Conservation (phyloP, 208 protist genomes). For the Leishmania gerbilli region DNA sequence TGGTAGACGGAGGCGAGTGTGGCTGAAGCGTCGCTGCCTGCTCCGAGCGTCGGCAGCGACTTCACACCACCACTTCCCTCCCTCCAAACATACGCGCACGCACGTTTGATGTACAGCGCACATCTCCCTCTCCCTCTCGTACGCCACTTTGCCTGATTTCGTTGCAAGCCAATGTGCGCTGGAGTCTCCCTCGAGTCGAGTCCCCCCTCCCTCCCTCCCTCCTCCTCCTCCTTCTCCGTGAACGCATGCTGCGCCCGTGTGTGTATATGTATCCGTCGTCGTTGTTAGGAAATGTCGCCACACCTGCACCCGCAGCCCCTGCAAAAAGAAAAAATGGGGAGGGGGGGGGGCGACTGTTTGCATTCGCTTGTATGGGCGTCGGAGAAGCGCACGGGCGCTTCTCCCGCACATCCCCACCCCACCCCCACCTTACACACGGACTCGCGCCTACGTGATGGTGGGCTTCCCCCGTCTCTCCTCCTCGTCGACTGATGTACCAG, state of each 20-base stretch:
- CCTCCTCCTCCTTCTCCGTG: not conserved
- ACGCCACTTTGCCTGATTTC: not conserved
- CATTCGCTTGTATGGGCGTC: not conserved
- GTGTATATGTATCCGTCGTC: not conserved
- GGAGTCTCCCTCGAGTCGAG: not conserved
- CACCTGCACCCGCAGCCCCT: not conserved
- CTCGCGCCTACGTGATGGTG: not conserved
- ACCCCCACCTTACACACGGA: not conserved
- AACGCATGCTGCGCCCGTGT: not conserved
- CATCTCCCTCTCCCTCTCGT: not conserved
- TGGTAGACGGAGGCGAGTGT: not conserved
- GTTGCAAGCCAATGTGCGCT: not conserved
- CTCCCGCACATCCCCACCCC: not conserved
- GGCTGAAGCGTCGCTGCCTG: not conserved
- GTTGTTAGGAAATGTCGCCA: not conserved
- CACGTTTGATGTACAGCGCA: conserved; percentile 6
- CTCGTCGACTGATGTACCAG: not conserved
- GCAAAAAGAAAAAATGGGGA: not conserved
- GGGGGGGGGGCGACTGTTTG: not conserved
- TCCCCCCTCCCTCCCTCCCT: not conserved
- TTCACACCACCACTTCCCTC: not conserved
- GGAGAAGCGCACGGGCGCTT: not conserved
- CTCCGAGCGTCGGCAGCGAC: not conserved
- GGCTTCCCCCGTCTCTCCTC: not conserved
- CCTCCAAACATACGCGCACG: not conserved